These are phyloP conservation scores for Gentiana dahurica DNA, from an alignment of 257 asterid genomes.

Conservation along the genomic window DNA sequence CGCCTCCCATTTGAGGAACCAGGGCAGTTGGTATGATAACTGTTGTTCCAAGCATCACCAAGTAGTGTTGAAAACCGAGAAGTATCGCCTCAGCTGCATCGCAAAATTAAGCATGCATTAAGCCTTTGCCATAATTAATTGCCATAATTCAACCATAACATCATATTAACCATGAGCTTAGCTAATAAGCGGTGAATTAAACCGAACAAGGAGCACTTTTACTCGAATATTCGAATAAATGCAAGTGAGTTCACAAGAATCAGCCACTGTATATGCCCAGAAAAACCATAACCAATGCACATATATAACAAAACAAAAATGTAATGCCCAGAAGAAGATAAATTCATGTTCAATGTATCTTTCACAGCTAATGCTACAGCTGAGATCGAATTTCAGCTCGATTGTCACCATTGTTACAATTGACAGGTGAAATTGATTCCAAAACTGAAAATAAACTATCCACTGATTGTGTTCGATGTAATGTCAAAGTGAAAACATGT, in stretches of 20 bases:
- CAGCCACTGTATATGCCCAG: not conserved
- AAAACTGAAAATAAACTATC: no score
- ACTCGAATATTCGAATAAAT: not conserved
- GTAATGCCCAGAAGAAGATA: no score
- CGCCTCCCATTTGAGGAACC: slow-evolving; percentile 98
- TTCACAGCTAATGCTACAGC: no score
- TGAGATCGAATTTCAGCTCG: no score
- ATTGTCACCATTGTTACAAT: no score
- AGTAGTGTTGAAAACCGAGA: slow-evolving; percentile 80
- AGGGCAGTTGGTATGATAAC: slow-evolving; percentile 72
- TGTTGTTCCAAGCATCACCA: slow-evolving; percentile 78
- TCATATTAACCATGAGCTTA: not conserved
- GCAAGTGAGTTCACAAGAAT: slow-evolving; percentile 8
- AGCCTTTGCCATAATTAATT: not conserved
- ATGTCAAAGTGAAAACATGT: no score
- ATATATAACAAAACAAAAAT: not conserved
- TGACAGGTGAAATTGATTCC: no score
- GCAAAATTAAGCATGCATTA: not conserved
- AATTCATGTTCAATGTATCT: no score
- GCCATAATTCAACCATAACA: not conserved
- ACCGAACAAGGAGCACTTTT: not conserved
- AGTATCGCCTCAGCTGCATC: slow-evolving; percentile 87
- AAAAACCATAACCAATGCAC: not conserved
- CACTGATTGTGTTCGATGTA: no score
- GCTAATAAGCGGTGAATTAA: not conserved